Conservation (phyloP, 345 rosid species). For the Kernera saxatilis region DNA sequence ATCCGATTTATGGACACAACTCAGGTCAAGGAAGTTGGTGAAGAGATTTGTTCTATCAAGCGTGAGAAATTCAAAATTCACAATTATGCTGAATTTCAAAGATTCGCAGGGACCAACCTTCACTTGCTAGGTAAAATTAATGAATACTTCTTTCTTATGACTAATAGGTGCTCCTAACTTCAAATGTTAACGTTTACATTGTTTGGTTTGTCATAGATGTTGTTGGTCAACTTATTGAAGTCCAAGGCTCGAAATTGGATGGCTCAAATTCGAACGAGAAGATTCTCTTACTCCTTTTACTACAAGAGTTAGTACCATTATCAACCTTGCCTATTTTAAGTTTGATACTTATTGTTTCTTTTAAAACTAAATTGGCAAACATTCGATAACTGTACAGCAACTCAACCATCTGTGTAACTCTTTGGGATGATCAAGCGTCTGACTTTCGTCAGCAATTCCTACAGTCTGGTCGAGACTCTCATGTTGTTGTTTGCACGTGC, state of each 20-base stretch:
- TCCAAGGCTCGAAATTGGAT: neutral
- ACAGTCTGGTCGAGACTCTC: accelerated
- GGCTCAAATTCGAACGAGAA: neutral
- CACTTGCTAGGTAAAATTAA: neutral
- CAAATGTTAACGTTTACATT: neutral
- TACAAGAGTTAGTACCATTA: neutral
- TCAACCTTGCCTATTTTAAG: too few species aligned
- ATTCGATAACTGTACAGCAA: neutral
- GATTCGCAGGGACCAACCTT: neutral
- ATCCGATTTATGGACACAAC: neutral
- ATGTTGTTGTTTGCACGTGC: neutral
- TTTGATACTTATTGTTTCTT: too few species aligned
- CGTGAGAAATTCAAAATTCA: neutral
- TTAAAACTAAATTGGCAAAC: too few species aligned
- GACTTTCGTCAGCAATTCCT: neutral
- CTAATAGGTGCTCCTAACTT: accelerated
- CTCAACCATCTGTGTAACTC: neutral
- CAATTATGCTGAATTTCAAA: neutral
- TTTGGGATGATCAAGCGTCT: neutral
- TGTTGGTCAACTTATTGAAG: neutral
- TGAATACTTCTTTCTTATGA: neutral
- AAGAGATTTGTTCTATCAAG: neutral
- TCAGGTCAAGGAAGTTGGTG: neutral
- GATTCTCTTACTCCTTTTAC: neutral
- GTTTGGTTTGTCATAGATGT: accelerated